Percentiles rank a stretch among this genome's conserved stretches.
These are phyloP conservation scores for Eremothecium cymbalariae DNA, from an alignment of 1,139 yeast species.

Conservation along the genomic window DNA sequence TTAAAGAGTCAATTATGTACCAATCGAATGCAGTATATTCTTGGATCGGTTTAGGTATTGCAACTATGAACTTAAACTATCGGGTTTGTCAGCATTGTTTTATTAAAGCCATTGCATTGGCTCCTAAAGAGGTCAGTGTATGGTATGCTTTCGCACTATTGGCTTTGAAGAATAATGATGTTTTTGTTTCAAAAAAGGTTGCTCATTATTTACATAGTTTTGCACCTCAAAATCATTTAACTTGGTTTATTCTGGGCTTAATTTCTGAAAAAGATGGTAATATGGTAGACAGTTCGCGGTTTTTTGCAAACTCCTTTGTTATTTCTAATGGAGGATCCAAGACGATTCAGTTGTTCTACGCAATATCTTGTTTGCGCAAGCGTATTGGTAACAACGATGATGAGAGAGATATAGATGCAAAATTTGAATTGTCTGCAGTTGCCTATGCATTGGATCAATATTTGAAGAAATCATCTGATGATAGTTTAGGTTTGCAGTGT, in stretches of 20 bases:
- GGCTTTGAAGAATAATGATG: conserved; percentile 61
- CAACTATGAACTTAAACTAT: conserved; percentile 52
- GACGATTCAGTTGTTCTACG: conserved; percentile 66
- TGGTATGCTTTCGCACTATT: conserved; percentile 83
- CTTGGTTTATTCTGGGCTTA: conserved; percentile 87
- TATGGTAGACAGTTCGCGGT: conserved; percentile 39
- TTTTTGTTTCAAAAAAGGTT: conserved; percentile 64
- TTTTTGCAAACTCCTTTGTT: conserved; percentile 71
- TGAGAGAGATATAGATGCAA: conserved; percentile 47
- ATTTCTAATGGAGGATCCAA: conserved; percentile 68
- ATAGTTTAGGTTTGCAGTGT: conserved; percentile 52
- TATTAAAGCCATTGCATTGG: conserved; percentile 67
- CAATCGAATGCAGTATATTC: conserved; percentile 63
- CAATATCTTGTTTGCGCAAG: conserved; percentile 43
- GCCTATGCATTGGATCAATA: conserved; percentile 67
- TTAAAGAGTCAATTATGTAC: conserved; percentile 60
- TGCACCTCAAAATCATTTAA: conserved; percentile 65
- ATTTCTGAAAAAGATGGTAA: conserved; percentile 56
- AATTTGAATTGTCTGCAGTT: conserved; percentile 61
- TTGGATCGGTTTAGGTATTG: conserved; percentile 81
- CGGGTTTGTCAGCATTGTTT: conserved; percentile 86
- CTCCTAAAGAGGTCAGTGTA: conserved; percentile 56
- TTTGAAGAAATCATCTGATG: conserved; percentile 58
- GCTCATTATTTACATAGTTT: conserved; percentile 69
- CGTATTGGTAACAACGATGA: conserved; percentile 38